Conservation (phyloP, 2,329 filamentous ascomycete genomes). For the Emydomyces testavorans region DNA sequence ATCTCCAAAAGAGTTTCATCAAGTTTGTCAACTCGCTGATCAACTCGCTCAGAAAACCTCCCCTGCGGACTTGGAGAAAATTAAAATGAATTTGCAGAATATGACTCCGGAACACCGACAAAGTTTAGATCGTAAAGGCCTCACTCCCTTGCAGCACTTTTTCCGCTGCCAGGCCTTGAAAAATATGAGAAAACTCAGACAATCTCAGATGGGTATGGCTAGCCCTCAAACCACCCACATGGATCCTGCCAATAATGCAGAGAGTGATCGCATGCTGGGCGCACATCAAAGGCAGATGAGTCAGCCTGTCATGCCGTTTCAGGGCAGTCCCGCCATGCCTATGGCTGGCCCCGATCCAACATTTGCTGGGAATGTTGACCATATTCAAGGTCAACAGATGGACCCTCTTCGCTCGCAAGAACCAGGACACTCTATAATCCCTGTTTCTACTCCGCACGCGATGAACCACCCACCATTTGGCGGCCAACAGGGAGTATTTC, state of each 20-base stretch:
- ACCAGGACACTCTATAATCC: slow-evolving; percentile 52
- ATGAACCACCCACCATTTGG: slow-evolving; percentile 35
- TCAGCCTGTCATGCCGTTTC: slow-evolving; percentile 32
- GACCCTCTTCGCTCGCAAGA: slow-evolving; percentile 51
- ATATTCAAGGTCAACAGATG: slow-evolving; percentile 49
- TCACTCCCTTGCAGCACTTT: slow-evolving; percentile 42
- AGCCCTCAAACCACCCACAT: slow-evolving; percentile 22
- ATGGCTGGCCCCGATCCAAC: slow-evolving; percentile 25
- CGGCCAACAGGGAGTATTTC: slow-evolving; percentile 28
- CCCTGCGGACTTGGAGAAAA: slow-evolving; percentile 37
- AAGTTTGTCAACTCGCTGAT: slow-evolving; percentile 38
- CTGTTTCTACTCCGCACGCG: slow-evolving; percentile 42
- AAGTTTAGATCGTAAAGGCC: slow-evolving; percentile 34
- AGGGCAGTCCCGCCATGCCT: slow-evolving; percentile 22
- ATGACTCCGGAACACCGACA: slow-evolving; percentile 40
- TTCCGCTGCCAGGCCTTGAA: slow-evolving; percentile 41
- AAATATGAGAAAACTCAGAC: slow-evolving; percentile 30
- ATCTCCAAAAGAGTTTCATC: slow-evolving; percentile 32
- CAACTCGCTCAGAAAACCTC: slow-evolving; percentile 38
- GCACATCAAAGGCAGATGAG: slow-evolving; percentile 32
- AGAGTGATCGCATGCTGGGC: slow-evolving; percentile 29
- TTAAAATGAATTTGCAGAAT: slow-evolving; percentile 37
- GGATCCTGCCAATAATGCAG: slow-evolving; percentile 23
- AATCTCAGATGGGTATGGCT: slow-evolving; percentile 24
- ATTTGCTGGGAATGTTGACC: slow-evolving; percentile 41